Evolutionary conservation across 345 rosid genomes (phyloP).

Genomic region (Populus pruinosa): DNA sequence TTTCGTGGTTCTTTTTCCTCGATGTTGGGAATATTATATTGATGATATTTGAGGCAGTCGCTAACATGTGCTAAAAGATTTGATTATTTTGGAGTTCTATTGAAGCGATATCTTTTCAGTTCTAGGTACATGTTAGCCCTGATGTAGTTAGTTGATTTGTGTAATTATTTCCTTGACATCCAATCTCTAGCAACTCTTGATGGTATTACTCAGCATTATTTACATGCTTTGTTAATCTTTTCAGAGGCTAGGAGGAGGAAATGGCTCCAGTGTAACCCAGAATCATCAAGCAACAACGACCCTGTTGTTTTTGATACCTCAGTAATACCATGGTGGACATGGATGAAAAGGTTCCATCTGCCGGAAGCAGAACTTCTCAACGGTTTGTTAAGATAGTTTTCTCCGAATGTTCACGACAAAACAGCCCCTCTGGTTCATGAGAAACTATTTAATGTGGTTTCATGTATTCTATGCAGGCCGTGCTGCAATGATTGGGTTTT

Average conservation of each 20-base stretch:
- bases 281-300: constrained; percentile 69
- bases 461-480: constrained; percentile 51
- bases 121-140: not conserved
- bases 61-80: not conserved
- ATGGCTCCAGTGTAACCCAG: constrained; percentile 78
- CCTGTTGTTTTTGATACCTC: constrained; percentile 83
- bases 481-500: constrained; percentile 96
- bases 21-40: not conserved
- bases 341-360: constrained; percentile 88
- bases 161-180: not conserved
- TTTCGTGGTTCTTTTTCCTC: not conserved
- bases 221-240: constrained; percentile 11
- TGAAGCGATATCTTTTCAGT: not conserved
- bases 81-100: not conserved
- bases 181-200: not conserved
- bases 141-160: not conserved
- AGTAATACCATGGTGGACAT: constrained; percentile 93
- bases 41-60: not conserved
- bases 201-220: not conserved
- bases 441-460: constrained; percentile 10
- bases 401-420: not conserved
- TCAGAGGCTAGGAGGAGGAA: constrained; percentile 91
- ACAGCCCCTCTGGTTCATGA: not conserved
- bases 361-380: constrained; percentile 90
- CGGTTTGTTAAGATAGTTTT: constrained; percentile 40